These are phyloP conservation scores for Lentinula guzmanii DNA, from an alignment of 768 basidiomycete species.

Conservation along the genomic window DNA sequence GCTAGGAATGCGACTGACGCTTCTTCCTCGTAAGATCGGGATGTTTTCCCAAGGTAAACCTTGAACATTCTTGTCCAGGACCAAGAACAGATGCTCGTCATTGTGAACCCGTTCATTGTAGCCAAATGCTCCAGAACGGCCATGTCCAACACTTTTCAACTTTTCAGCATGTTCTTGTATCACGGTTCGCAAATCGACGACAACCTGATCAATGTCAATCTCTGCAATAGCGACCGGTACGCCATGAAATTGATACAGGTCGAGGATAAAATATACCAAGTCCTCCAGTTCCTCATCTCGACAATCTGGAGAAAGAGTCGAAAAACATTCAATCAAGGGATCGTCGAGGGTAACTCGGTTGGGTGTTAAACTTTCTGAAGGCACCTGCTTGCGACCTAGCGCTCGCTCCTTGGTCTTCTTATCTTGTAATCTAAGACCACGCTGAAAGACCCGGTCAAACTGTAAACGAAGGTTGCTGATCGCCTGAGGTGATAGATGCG, in stretches of 20 bases:
- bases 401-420: conserved; percentile 45
- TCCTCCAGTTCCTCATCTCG: conserved; percentile 95
- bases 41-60: conserved; percentile 95
- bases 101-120: conserved; percentile 9
- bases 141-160: conserved; percentile 17
- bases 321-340: conserved; percentile 78
- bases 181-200: conserved; percentile 71
- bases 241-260: conserved; percentile 92
- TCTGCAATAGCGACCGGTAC: conserved; percentile 85
- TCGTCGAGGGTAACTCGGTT: conserved; percentile 60
- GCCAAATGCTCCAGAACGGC: conserved; percentile 1
- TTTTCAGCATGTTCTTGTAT: conserved; percentile 63
- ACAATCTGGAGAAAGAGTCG: conserved; percentile 73
- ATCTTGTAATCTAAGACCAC: conserved; percentile 53
- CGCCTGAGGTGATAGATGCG: conserved; percentile 33
- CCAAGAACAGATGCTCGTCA: conserved; percentile 79
- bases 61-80: conserved; percentile 86
- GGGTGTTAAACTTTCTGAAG: conserved; percentile 25
- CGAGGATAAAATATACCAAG: conserved; percentile 87
- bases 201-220: conserved; percentile 87
- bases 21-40: conserved; percentile 75
- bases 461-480: conserved; percentile 56
- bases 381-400: conserved; percentile 25
- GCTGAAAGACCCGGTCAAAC: conserved; percentile 73
- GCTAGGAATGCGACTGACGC: conserved; percentile 90